Evolutionary conservation across 2,329 filamentous ascomycete genomes (phyloP).

Genomic region (Trichoderma sp.): DNA sequence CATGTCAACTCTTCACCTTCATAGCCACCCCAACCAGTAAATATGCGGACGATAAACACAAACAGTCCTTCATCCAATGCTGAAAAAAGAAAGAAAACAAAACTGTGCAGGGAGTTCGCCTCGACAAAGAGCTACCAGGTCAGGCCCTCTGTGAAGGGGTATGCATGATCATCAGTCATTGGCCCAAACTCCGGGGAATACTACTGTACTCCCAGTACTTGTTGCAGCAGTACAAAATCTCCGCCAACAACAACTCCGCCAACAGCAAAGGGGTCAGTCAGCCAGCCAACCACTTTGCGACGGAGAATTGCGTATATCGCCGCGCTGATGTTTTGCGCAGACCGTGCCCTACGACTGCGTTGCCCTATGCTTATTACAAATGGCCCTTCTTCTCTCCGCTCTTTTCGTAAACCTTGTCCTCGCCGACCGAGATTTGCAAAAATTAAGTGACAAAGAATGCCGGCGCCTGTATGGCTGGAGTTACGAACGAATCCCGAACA

Average conservation of each 20-base stretch:
- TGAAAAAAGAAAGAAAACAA: neutral
- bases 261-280: neutral
- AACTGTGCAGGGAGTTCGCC: neutral
- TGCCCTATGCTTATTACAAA: neutral
- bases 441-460: neutral
- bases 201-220: neutral
- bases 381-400: neutral
- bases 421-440: neutral
- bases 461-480: slow-evolving; percentile 11
- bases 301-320: slow-evolving; percentile 15
- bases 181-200: neutral
- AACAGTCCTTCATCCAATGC: neutral
- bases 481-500: slow-evolving; percentile 9
- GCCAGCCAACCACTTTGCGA: neutral
- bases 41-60: neutral
- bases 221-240: neutral
- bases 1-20: neutral
- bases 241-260: slow-evolving; percentile 1
- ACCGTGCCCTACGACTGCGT: neutral
- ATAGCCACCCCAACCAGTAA: neutral
- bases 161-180: neutral
- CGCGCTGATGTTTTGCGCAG: neutral
- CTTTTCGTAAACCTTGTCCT: neutral
- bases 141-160: neutral
- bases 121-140: neutral